Conservation (phyloP, 495 filamentous ascomycete genomes). For the Aspergillus ostianus region DNA sequence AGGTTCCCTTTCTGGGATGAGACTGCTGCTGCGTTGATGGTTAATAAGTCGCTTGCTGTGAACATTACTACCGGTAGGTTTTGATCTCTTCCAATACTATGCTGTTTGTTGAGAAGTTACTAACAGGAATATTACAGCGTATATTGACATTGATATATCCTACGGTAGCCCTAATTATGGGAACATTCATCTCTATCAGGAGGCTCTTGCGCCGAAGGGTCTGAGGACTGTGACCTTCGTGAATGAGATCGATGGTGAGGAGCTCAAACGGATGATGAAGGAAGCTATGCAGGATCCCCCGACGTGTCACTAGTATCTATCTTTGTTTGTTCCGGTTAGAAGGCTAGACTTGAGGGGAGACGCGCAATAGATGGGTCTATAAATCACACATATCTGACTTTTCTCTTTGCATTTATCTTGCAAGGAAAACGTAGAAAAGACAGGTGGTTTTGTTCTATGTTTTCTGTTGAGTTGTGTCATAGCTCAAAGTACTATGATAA, state of each 20-base stretch:
- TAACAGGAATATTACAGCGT: background rate
- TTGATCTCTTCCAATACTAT: background rate
- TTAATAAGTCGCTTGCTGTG: conserved; percentile 28
- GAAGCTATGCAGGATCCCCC: conserved; percentile 28
- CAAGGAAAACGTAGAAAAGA: too few relatives aligned
- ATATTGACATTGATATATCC: conserved; percentile 27
- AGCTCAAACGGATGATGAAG: conserved; percentile 30
- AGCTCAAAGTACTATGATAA: too few relatives aligned
- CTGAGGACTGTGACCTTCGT: conserved; percentile 34
- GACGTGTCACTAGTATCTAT: background rate
- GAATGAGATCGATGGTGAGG: conserved; percentile 31
- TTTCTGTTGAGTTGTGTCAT: too few relatives aligned
- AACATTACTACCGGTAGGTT: conserved; percentile 28
- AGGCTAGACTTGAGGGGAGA: too few relatives aligned
- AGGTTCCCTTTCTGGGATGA: conserved; percentile 42
- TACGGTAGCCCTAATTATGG: conserved; percentile 38
- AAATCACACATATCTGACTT: too few relatives aligned
- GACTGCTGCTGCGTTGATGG: conserved; percentile 39
- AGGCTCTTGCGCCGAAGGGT: conserved; percentile 29
- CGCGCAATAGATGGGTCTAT: too few relatives aligned
- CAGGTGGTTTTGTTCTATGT: too few relatives aligned
- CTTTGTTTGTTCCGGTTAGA: too few relatives aligned
- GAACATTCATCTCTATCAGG: conserved; percentile 34
- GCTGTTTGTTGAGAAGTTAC: too few relatives aligned
- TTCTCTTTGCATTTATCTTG: too few relatives aligned